These are phyloP conservation scores for Chlamydomonas applanata DNA, from an alignment of 139 green algal species.

Conservation along the genomic window DNA sequence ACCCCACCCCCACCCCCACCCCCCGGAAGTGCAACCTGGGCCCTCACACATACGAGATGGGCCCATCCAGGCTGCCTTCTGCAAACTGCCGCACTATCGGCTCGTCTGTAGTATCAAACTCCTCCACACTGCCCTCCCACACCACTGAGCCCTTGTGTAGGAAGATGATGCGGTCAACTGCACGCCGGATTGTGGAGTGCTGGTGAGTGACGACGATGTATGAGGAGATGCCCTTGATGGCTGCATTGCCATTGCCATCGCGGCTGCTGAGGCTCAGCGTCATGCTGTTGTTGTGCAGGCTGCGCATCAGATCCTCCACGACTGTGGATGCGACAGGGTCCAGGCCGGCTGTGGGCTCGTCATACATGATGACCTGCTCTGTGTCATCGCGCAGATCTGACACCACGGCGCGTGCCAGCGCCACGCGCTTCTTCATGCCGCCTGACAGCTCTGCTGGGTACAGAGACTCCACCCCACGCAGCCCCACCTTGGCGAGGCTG, in stretches of 20 bases:
- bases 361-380: constrained; percentile 97
- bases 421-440: constrained; percentile 99
- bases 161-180: constrained; percentile 96
- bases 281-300: constrained; percentile 59
- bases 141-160: constrained; percentile 93
- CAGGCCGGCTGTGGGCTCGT: constrained; percentile 97
- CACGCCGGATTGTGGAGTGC: constrained; percentile 91
- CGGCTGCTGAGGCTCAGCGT: constrained; percentile 18
- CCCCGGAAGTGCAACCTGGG: no score
- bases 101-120: constrained; percentile 93
- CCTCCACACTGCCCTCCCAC: constrained; percentile 86
- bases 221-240: constrained; percentile 64
- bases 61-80: constrained; percentile 78
- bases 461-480: constrained; percentile 86
- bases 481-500: constrained; percentile 83
- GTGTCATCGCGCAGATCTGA: constrained; percentile 27
- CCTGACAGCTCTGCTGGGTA: constrained; percentile 92
- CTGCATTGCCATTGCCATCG: constrained; percentile 15
- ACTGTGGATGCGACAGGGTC: constrained; percentile 97
- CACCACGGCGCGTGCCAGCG: constrained; percentile 76
- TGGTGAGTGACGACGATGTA: constrained; percentile 99
- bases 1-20: no score
- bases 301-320: constrained; percentile 95
- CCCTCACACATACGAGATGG: constrained; percentile 82
- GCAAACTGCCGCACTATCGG: constrained; percentile 96